Evolutionary conservation across 192 early-diverging fungal genomes (phyloP).

Genomic region (Linnemannia schmuckeri): DNA sequence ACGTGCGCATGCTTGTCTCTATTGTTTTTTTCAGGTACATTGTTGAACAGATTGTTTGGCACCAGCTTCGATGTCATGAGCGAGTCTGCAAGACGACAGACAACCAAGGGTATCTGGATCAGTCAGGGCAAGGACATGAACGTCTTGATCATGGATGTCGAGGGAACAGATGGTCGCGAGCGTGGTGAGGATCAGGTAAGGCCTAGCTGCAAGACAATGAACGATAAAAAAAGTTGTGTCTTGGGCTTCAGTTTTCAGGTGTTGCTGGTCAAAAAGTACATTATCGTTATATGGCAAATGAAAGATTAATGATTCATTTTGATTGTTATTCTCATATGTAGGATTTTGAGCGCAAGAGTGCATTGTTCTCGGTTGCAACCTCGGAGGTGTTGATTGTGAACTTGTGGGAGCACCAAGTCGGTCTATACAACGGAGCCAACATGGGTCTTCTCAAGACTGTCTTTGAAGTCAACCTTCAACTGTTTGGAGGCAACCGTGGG

Average conservation of each 20-base stretch:
- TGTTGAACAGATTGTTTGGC: constrained; percentile 95
- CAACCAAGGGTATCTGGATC: constrained; percentile 99
- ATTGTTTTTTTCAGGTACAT: constrained; percentile 73
- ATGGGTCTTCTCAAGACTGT: constrained; percentile 99
- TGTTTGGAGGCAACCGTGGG: constrained; percentile 89
- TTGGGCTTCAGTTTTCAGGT: no score
- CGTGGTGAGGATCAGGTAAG: constrained; percentile 93
- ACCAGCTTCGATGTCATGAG: constrained; percentile 98
- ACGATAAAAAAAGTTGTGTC: neutral
- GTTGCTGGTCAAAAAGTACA: no score
- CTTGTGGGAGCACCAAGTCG: constrained; percentile 98
- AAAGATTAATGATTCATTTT: neutral
- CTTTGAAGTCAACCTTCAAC: constrained; percentile 97
- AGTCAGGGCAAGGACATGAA: constrained; percentile 84
- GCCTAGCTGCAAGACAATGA: no score
- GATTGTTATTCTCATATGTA: neutral
- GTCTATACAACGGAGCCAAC: constrained; percentile 98
- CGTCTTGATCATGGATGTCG: constrained; percentile 95
- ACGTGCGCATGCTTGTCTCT: neutral
- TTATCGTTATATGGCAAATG: no score
- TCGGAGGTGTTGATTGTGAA: constrained; percentile 97
- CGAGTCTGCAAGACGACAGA: constrained; percentile 86
- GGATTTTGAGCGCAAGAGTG: constrained; percentile 99
- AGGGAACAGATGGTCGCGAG: constrained; percentile 98
- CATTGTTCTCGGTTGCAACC: constrained; percentile 96